These are phyloP conservation scores for Halophytophthora batemanensis DNA, from an alignment of 352 stramenopile genomes.

Conservation along the genomic window DNA sequence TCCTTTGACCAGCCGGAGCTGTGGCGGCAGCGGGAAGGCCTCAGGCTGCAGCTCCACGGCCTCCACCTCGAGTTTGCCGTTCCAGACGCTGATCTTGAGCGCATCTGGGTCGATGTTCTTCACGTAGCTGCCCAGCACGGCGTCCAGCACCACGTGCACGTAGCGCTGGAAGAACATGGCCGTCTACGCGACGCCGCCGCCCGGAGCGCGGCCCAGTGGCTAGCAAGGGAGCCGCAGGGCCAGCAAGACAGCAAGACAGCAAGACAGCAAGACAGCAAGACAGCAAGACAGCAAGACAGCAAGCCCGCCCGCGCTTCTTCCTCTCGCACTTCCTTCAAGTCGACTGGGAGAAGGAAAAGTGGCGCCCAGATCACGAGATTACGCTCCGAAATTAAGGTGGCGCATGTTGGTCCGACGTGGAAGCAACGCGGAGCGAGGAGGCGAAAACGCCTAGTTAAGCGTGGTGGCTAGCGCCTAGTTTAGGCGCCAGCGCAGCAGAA, in stretches of 20 bases:
- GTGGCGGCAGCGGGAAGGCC: slow-evolving; percentile 60
- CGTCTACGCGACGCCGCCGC: background rate
- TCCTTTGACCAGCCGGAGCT: slow-evolving; percentile 68
- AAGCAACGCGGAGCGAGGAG: too few species aligned
- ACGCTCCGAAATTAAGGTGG: background rate
- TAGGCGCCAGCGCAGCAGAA: too few species aligned
- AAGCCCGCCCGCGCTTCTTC: background rate
- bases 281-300: too few species aligned
- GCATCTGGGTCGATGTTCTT: slow-evolving; percentile 86
- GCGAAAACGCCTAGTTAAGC: too few species aligned
- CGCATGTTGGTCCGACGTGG: too few species aligned
- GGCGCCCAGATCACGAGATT: background rate
- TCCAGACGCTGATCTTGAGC: slow-evolving; percentile 85
- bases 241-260: too few species aligned
- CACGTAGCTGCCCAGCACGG: slow-evolving; percentile 78
- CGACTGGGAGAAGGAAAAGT: background rate
- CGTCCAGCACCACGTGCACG: slow-evolving; percentile 79
- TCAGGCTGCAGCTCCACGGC: slow-evolving; percentile 76
- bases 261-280: too few species aligned
- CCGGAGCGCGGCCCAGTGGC: background rate
- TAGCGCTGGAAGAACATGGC: slow-evolving; percentile 82
- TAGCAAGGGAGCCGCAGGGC: too few species aligned
- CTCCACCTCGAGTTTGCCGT: slow-evolving; percentile 81
- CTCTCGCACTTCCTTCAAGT: background rate
- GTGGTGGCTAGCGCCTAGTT: too few species aligned